Evolutionary conservation across 2,329 filamentous ascomycete species (phyloP), one percentile per base, ranked within the genome.

Genomic region (Fusarium humuli): DNA sequence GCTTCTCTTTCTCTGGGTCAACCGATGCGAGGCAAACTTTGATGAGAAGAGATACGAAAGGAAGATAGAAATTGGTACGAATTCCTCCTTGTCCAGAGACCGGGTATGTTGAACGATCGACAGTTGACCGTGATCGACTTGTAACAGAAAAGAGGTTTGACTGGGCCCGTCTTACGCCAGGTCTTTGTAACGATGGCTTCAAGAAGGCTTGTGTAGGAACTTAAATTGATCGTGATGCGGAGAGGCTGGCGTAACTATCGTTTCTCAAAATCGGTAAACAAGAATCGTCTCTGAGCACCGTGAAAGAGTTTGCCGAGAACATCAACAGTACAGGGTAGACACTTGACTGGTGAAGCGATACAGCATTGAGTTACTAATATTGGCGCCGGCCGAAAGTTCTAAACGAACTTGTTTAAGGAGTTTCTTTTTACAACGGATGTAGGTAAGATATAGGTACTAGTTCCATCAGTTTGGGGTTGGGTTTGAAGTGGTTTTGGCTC

Each of bases 1-100:
- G 72, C 34, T 37, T 37, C 34, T n/a, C 63, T 71, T 74, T 70
- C 67, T 62, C 72, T 74, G 72, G 72, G 68, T 74, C 70, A 72
- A 74, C 68, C 68, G 62, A 71, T 73, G 60, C 61, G 61, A 72
- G 68, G 66, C 59, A 74, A 74, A 73, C 68, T 75, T 66, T 74
- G 72, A 71, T 72, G 69, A 52, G 32, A 41, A 41, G 49, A 41
- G 49, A 52, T 41, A 52, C 56, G 66, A 67, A 58, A 66, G 55
- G 56, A 46, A 52, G 32, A 47, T 54, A 16, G n/a, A 37, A 42
- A 53, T 13, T 49, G 34, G 54, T 29, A 60, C 34, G 18, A 37
- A 37, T 37, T 45, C 42, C 34, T 52, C 58, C 53, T 60, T 56
- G 23, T 49, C 44, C 32, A 46, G 40, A 47, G 49, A 40, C 40